These are phyloP conservation scores for Oryza brachyantha DNA, from an alignment of 176 grass and related monocot species.

Conservation along the genomic window DNA sequence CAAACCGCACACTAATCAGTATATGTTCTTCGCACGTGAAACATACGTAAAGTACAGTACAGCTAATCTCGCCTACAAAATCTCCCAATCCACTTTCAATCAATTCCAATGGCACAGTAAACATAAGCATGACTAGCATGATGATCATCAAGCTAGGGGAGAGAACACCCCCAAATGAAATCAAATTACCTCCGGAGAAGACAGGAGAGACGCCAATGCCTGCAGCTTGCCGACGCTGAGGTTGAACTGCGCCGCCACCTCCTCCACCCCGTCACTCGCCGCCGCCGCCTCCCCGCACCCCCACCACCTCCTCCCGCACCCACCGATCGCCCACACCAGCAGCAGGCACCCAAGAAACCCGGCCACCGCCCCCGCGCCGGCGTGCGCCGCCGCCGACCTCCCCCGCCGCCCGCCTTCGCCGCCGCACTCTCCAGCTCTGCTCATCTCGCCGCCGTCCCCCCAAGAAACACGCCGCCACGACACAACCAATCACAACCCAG, in stretches of 20 bases:
- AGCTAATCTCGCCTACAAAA: background rate
- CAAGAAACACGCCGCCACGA: constrained; percentile 39
- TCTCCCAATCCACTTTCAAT: background rate
- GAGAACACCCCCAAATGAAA: too few species aligned
- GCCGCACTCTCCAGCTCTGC: constrained; percentile 5
- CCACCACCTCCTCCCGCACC: constrained; percentile 14
- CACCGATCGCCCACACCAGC: constrained; percentile 28
- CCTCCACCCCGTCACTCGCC: constrained; percentile 17
- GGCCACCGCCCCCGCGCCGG: background rate
- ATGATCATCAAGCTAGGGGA: constrained; percentile 10
- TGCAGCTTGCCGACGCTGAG: constrained; percentile 52
- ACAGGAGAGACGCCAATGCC: constrained; percentile 38
- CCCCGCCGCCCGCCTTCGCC: background rate
- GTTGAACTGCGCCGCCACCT: constrained; percentile 42
- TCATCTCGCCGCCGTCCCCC: background rate
- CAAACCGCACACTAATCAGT: background rate
- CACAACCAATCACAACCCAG: constrained; percentile 1
- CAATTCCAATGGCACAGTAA: background rate
- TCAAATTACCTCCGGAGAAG: constrained; percentile 46
- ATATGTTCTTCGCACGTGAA: background rate
- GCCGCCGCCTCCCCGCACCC: constrained; percentile 8
- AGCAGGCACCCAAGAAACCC: constrained; percentile 28
- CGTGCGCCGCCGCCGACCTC: constrained; percentile 1
- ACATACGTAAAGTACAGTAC: background rate
- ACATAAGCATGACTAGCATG: background rate